Conservation (phyloP, 2,329 filamentous ascomycete genomes). For the Sporothrix luriei region DNA sequence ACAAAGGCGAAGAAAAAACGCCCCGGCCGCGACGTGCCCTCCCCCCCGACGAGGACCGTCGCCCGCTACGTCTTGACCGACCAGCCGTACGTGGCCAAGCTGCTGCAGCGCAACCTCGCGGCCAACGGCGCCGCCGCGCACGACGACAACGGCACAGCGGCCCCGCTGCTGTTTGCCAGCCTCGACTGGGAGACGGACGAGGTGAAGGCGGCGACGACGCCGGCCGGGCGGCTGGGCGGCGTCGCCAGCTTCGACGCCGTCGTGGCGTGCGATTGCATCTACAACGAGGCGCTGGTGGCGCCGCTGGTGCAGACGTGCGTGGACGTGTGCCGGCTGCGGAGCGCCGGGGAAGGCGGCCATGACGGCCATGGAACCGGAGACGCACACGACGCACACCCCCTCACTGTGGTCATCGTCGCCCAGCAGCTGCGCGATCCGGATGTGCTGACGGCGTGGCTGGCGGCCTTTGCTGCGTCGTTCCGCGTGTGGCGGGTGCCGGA, state of each 20-base stretch:
- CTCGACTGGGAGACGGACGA: constrained; percentile 82
- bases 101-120: constrained; percentile 74
- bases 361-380: background rate
- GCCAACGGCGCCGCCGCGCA: constrained; percentile 52
- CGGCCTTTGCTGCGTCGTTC: constrained; percentile 67
- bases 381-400: constrained; percentile 37
- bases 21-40: background rate
- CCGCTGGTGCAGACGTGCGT: constrained; percentile 82
- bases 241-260: constrained; percentile 66
- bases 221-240: constrained; percentile 40
- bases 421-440: constrained; percentile 86
- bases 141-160: background rate
- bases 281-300: constrained; percentile 82
- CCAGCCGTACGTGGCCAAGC: constrained; percentile 77
- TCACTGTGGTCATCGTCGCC: constrained; percentile 77
- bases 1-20: background rate
- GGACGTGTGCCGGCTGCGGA: constrained; percentile 69
- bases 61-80: constrained; percentile 77
- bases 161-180: constrained; percentile 55
- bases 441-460: constrained; percentile 82
- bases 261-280: constrained; percentile 90
- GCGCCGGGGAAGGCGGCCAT: constrained; percentile 23
- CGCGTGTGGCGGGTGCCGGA: constrained; percentile 76
- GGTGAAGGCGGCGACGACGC: constrained; percentile 53
- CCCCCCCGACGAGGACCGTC: constrained; percentile 47